phyloP scores from a whole-genome alignment of 2,329 filamentous ascomycete genomes.

The Tolypocladium pustulatum region DNA sequence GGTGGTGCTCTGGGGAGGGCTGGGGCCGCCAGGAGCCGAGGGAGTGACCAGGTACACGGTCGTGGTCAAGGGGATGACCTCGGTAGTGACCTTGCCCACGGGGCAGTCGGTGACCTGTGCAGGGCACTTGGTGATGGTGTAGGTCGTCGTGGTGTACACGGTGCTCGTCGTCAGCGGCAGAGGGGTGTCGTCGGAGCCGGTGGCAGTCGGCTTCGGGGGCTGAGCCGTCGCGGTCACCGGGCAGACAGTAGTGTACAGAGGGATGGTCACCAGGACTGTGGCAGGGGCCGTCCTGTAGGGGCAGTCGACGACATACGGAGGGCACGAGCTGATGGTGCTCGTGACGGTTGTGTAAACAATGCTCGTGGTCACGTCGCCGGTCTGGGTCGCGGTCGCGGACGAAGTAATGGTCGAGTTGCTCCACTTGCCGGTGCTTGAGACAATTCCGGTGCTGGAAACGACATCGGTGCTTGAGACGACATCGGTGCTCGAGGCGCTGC shows the following conservation, averaged over 20 bases:
- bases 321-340: conserved; percentile 46
- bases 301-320: conserved; percentile 28
- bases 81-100: conserved; percentile 20
- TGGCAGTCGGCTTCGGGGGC: conserved; percentile 5
- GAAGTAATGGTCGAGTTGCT: conserved; percentile 7
- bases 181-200: not conserved
- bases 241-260: conserved; percentile 35
- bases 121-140: conserved; percentile 44
- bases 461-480: not conserved
- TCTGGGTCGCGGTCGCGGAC: not conserved
- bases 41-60: conserved; percentile 24
- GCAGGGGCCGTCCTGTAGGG: conserved; percentile 20
- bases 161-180: conserved; percentile 19
- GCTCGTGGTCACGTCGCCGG: conserved; percentile 23
- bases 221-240: conserved; percentile 14
- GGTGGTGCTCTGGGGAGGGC: not conserved
- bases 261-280: conserved; percentile 26
- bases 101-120: conserved; percentile 40
- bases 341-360: conserved; percentile 30
- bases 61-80: conserved; percentile 22
- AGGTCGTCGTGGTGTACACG: conserved; percentile 41
- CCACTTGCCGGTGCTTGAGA: conserved; percentile 1
- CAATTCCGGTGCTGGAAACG: not conserved
- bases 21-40: not conserved
- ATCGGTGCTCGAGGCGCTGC: not conserved